Percentiles rank a stretch among this genome's conserved stretches.
Conservation (phyloP, 192 early-diverging fungal genomes). For the Rhizoclosmatium globosum region DNA sequence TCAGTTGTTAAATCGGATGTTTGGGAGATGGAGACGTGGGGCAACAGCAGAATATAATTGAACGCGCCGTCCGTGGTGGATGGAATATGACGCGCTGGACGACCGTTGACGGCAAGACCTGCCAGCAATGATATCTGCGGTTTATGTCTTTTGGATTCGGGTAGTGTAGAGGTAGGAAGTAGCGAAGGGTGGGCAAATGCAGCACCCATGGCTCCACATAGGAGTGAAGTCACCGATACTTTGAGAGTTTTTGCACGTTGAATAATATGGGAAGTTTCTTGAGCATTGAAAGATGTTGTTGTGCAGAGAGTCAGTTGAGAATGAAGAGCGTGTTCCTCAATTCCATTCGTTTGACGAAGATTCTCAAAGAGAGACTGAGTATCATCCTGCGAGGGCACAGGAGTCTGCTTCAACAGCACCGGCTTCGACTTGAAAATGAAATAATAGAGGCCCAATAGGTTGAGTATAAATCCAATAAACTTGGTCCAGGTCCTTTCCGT, state of each 20-base stretch:
- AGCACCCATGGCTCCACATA: slow-evolving; percentile 18
- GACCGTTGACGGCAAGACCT: slow-evolving; percentile 21
- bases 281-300: not conserved
- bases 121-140: slow-evolving; percentile 6
- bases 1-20: not conserved
- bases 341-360: not conserved
- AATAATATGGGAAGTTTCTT: slow-evolving; percentile 12
- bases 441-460: not conserved
- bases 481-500: slow-evolving; percentile 14
- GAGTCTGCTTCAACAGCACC: not conserved
- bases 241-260: slow-evolving; percentile 7
- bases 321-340: not conserved
- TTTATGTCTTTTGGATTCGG: too few relatives aligned
- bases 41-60: slow-evolving; percentile 20
- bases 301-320: slow-evolving; percentile 3
- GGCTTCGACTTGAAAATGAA: slow-evolving; percentile 1
- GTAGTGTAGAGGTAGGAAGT: not conserved
- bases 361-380: not conserved
- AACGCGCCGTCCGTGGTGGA: slow-evolving; percentile 9
- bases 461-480: not conserved
- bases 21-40: not conserved
- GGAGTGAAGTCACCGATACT: slow-evolving; percentile 15
- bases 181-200: slow-evolving; percentile 7
- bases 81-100: slow-evolving; percentile 6
- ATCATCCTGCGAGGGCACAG: not conserved